Evolutionary conservation across 2,329 filamentous ascomycete genomes (phyloP).

Genomic region (Claviceps sp.): DNA sequence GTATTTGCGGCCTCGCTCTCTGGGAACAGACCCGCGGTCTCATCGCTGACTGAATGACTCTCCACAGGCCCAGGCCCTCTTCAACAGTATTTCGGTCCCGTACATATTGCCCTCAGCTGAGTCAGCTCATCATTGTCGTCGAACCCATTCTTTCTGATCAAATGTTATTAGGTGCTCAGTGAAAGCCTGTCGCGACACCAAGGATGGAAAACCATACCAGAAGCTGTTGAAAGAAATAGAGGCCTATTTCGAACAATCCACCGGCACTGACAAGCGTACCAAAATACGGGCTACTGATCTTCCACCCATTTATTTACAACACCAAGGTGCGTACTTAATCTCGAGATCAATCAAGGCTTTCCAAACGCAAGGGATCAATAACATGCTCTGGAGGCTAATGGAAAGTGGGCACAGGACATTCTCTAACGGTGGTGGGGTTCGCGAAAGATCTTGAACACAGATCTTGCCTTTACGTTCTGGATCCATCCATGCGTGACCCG

Average conservation of each 20-base stretch:
- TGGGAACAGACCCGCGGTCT: neutral
- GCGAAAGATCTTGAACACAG: slow-evolving; percentile 54
- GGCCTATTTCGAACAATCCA: slow-evolving; percentile 54
- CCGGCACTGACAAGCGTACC: slow-evolving; percentile 24
- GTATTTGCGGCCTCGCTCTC: slow-evolving; percentile 26
- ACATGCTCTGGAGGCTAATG: neutral
- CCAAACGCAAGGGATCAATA: neutral
- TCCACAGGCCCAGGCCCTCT: slow-evolving; percentile 61
- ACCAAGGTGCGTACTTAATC: slow-evolving; percentile 40
- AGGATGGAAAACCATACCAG: slow-evolving; percentile 30
- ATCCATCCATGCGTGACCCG: slow-evolving; percentile 68
- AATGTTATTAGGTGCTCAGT: slow-evolving; percentile 40
- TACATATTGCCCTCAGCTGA: slow-evolving; percentile 15
- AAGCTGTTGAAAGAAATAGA: slow-evolving; percentile 56
- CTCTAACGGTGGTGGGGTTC: slow-evolving; percentile 76
- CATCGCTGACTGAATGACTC: neutral
- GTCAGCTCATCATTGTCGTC: neutral
- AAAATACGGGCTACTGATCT: slow-evolving; percentile 60
- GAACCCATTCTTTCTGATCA: neutral
- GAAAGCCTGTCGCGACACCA: slow-evolving; percentile 40
- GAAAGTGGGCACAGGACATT: slow-evolving; percentile 49
- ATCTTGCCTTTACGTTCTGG: slow-evolving; percentile 68
- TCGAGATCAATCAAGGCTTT: neutral
- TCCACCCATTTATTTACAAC: slow-evolving; percentile 83
- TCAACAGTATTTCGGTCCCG: slow-evolving; percentile 54